Evolutionary conservation across 768 basidiomycete species (phyloP), one percentile per base, ranked within the genome.

Genomic region (Gloeopeniophorella convolvens): DNA sequence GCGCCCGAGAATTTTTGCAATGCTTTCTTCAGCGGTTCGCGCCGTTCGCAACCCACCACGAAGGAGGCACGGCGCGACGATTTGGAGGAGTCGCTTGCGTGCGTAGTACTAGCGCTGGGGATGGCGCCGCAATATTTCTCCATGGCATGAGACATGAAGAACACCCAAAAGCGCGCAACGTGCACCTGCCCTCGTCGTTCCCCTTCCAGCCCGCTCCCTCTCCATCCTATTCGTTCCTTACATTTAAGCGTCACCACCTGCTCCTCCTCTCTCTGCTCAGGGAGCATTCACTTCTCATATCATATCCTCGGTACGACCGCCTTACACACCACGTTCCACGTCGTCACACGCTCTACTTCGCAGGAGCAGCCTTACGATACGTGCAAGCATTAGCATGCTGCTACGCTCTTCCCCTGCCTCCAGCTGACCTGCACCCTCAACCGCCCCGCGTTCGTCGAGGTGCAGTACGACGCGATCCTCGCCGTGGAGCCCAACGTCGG

Each of bases 351-450:
- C 48, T 46, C n/a, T n/a, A n/a, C 55, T 7, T 32, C 42, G 42
- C 51, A 53, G 18, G 45, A 48, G 12, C 49, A 45, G 15, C 32
- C 45, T 41, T 41, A 41, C 55, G 57, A 52, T 3, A 58, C 57
- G 54, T 48, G 42, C 26, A 55, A 58, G 55, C 48, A 49, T 24
- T 54, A 48, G n/a, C 54, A 54, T 15, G 24, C 45, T 7, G 43
- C 53, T 18, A 30, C 62, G 42, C 66, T 53, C 26, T 62, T 59
- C 56, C 70, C 55, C 44, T 68, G 62, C 57, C 72, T 88, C 10
- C 82, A 86, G 58, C 78, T 89, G 20, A 86, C 85, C 15, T 77
- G 85, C 48, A 78, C 71, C 33, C 80, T 89, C 42, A 69, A 76
- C 27, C 77, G 84, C 10, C 85, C 87, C 4, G 65, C 72, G 2